These are phyloP conservation scores for Carex arenaria DNA, from an alignment of 202 grass and related monocot species.

Conservation along the genomic window DNA sequence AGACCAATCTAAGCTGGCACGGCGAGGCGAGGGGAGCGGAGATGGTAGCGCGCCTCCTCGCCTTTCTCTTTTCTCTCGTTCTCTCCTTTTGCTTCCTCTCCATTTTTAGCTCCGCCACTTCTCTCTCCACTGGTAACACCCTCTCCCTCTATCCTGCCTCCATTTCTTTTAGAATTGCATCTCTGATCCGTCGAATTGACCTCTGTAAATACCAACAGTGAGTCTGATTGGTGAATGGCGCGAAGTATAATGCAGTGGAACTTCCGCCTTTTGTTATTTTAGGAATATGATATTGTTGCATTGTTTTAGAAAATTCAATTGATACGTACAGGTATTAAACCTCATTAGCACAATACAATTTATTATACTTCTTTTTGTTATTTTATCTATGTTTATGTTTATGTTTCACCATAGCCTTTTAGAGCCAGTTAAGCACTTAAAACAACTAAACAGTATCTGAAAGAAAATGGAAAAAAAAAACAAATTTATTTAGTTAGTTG, in stretches of 20 bases:
- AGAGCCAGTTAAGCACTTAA: not conserved
- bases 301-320: not conserved
- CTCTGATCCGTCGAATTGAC: not conserved
- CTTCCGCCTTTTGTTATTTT: not conserved
- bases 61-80: conserved; percentile 2
- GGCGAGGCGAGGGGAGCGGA: conserved; percentile 24
- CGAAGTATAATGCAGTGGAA: not conserved
- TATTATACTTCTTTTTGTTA: not conserved
- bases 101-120: conserved; percentile 26
- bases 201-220: not conserved
- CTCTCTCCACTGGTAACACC: conserved; percentile 39
- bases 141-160: not conserved
- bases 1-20: not conserved
- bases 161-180: not conserved
- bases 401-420: not conserved
- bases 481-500: not conserved
- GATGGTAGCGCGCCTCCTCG: conserved; percentile 28
- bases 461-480: not conserved
- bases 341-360: not conserved
- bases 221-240: not conserved
- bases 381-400: not conserved
- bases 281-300: not conserved
- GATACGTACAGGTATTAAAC: not conserved
- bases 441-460: not conserved
- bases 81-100: conserved; percentile 33